phyloP scores from a whole-genome alignment of 495 filamentous ascomycete genomes.

The Aspergillus campestris region DNA sequence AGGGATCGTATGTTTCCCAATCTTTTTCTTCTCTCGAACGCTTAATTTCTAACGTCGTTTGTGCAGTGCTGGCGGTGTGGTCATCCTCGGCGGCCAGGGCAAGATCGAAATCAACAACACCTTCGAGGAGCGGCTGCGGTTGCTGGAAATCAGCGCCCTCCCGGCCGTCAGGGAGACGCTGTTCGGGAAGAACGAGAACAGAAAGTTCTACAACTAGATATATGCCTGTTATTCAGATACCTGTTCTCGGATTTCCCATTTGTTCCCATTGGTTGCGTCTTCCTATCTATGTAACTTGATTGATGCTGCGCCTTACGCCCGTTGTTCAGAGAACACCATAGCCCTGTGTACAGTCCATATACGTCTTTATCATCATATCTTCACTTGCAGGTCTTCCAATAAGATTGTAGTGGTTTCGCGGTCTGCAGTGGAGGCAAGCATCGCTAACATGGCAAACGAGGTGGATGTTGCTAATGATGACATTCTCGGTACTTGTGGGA shows the following conservation, averaged over 20 bases:
- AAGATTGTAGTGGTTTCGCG: background rate
- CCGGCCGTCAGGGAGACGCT: slow-evolving; percentile 76
- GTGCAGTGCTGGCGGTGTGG: slow-evolving; percentile 70
- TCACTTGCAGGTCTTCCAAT: background rate
- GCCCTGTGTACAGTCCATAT: slow-evolving; percentile 10
- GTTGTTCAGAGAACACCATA: slow-evolving; percentile 11
- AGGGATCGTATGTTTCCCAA: slow-evolving; percentile 64
- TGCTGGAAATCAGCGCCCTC: slow-evolving; percentile 75
- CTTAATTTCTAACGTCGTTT: slow-evolving; percentile 8
- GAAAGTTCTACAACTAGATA: slow-evolving; percentile 83
- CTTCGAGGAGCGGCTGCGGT: slow-evolving; percentile 78
- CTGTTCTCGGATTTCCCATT: slow-evolving; percentile 5
- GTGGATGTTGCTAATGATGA: background rate
- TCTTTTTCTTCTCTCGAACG: background rate
- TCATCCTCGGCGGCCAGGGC: slow-evolving; percentile 71
- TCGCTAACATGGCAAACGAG: background rate
- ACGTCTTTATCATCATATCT: slow-evolving; percentile 15
- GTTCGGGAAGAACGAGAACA: slow-evolving; percentile 87
- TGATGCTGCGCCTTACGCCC: background rate
- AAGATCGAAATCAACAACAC: slow-evolving; percentile 99
- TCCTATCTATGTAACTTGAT: slow-evolving; percentile 16
- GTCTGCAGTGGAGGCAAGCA: too few species aligned
- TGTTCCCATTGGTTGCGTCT: slow-evolving; percentile 4
- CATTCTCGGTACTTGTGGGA: too few species aligned
- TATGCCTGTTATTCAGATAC: slow-evolving; percentile 3